phyloP scores from a whole-genome alignment of 768 basidiomycete genomes.

The Pleurotus eryngii region DNA sequence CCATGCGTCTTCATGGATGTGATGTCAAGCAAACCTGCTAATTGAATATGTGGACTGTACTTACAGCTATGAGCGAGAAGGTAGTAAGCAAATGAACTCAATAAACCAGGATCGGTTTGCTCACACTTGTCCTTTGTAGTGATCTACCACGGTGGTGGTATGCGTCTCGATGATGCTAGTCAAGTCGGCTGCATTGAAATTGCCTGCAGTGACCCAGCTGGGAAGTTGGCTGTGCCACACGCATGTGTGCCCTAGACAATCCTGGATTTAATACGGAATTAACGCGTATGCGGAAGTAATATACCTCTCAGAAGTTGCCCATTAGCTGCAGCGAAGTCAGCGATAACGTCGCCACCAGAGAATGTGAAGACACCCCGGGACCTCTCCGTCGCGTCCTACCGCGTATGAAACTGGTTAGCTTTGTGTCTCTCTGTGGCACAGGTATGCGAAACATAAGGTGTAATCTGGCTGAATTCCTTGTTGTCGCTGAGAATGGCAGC shows the following conservation, averaged over 20 bases:
- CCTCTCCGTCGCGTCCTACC: conserved; percentile 38
- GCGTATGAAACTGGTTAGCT: not conserved
- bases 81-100: not conserved
- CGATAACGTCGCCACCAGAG: conserved; percentile 29
- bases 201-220: conserved; percentile 29
- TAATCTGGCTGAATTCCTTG: conserved; percentile 40
- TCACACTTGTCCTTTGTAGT: conserved; percentile 37
- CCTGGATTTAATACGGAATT: not conserved
- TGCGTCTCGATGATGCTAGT: conserved; percentile 30
- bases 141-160: conserved; percentile 29
- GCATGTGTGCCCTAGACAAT: conserved; percentile 26
- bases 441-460: conserved; percentile 19
- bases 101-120: conserved; percentile 4
- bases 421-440: not conserved
- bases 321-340: conserved; percentile 29
- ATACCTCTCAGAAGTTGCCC: conserved; percentile 33
- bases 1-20: conserved; percentile 34
- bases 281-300: not conserved
- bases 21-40: not conserved
- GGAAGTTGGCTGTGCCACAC: conserved; percentile 45
- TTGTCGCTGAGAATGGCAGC: conserved; percentile 31
- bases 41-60: conserved; percentile 15
- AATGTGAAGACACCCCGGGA: conserved; percentile 29
- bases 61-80: not conserved
- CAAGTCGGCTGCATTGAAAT: conserved; percentile 25